These are phyloP conservation scores for Gossypium aridum DNA, from an alignment of 441 rosid species.

Conservation along the genomic window DNA sequence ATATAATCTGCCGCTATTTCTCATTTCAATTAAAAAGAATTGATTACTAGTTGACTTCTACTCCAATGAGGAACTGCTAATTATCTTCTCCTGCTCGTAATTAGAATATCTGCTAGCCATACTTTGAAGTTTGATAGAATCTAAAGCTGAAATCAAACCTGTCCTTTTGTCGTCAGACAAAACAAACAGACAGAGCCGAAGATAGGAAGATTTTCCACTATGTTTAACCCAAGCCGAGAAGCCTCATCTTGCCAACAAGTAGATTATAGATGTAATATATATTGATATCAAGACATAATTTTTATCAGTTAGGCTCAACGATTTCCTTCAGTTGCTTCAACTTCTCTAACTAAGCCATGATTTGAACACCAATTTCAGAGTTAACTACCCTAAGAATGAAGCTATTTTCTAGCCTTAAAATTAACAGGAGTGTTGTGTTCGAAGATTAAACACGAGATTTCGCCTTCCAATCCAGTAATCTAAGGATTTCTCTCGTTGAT, in stretches of 20 bases:
- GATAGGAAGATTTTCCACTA: background rate
- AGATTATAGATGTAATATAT: background rate
- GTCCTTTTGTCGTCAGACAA: background rate
- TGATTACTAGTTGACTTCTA: background rate
- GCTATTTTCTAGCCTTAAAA: background rate
- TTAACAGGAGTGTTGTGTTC: background rate
- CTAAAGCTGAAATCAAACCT: background rate
- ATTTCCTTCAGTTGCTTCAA: background rate
- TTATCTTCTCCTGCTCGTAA: background rate
- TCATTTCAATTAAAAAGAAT: background rate
- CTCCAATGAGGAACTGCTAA: background rate
- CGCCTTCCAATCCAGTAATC: background rate
- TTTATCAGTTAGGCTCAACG: background rate
- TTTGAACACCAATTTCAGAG: background rate
- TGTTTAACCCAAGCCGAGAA: background rate
- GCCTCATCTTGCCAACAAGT: conserved; percentile 2
- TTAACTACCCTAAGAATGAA: background rate
- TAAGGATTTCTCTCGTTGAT: background rate
- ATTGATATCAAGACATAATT: background rate
- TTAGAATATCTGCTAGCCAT: background rate
- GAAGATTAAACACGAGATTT: background rate
- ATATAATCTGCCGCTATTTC: background rate
- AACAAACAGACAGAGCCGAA: background rate
- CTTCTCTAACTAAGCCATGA: background rate
- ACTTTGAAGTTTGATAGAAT: background rate